Percentiles rank a stretch among this genome's conserved stretches.
These are phyloP conservation scores for Chionographis japonica DNA, from an alignment of 106 monocot species.

Conservation along the genomic window DNA sequence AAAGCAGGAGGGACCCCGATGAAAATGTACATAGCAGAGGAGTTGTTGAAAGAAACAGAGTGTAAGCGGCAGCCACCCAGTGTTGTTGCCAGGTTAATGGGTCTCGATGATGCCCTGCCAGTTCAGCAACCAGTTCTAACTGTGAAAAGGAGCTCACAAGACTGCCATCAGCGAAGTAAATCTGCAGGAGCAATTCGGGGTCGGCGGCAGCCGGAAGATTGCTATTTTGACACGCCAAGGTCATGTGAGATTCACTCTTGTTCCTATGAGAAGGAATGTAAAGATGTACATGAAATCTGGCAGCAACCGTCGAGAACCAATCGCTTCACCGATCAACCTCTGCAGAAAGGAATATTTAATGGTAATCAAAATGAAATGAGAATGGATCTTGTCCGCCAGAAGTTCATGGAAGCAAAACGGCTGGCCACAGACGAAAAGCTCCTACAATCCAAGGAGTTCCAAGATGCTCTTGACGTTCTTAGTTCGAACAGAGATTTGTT, in stretches of 20 bases:
- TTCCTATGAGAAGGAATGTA: conserved; percentile 19
- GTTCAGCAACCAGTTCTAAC: conserved; percentile 15
- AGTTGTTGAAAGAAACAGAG: conserved; percentile 67
- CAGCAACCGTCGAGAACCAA: conserved; percentile 19
- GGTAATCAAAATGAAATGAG: conserved; percentile 45
- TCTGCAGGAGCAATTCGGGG: conserved; percentile 6
- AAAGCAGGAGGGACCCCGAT: conserved; percentile 58
- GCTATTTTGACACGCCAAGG: conserved; percentile 5
- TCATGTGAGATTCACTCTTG: neutral
- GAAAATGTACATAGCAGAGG: conserved; percentile 83
- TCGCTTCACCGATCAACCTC: conserved; percentile 13
- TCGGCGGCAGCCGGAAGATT: conserved; percentile 8
- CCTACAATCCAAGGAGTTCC: conserved; percentile 82
- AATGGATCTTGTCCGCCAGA: conserved; percentile 82
- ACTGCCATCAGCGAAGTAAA: conserved; percentile 12
- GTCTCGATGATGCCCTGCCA: conserved; percentile 55
- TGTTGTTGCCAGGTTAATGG: conserved; percentile 93
- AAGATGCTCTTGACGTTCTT: conserved; percentile 82
- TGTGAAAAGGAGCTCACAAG: conserved; percentile 11
- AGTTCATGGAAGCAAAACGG: conserved; percentile 82
- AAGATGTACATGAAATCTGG: conserved; percentile 49
- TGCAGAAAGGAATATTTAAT: conserved; percentile 9
- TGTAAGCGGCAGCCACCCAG: conserved; percentile 40
- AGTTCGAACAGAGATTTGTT: conserved; percentile 95
- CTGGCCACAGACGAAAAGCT: conserved; percentile 65